phyloP scores from a whole-genome alignment of 208 protist species.

The Acanthamoeba healyi region DNA sequence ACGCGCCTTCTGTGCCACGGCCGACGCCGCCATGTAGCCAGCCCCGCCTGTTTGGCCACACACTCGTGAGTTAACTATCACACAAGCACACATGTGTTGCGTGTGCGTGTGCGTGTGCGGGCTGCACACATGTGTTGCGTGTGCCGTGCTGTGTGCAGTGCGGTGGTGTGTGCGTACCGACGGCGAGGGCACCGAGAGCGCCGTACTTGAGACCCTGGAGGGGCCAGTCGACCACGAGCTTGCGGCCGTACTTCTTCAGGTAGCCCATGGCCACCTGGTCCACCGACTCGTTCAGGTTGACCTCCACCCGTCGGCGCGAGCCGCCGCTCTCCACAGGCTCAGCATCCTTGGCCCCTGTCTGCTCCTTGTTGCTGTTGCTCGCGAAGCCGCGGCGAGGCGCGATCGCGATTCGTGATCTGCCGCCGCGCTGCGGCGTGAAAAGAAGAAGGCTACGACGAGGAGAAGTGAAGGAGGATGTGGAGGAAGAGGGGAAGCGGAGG shows the following conservation, averaged over 20 bases:
- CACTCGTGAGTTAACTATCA: too few relatives aligned
- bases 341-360: neutral
- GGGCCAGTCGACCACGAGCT: neutral
- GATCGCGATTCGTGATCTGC: neutral
- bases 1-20: conserved; percentile 28
- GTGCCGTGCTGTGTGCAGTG: too few relatives aligned
- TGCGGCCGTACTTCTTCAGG: conserved; percentile 22
- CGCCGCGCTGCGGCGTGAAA: neutral
- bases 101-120: too few relatives aligned
- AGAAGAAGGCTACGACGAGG: neutral
- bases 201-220: conserved; percentile 36
- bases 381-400: neutral
- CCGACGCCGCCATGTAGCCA: conserved; percentile 24
- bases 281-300: neutral
- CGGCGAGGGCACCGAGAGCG: neutral
- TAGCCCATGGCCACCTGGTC: conserved; percentile 39
- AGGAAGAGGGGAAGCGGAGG: too few relatives aligned
- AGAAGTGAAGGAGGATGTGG: too few relatives aligned
- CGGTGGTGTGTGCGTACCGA: too few relatives aligned
- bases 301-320: neutral
- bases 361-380: neutral
- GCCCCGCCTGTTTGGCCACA: conserved; percentile 1
- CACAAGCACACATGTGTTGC: too few relatives aligned
- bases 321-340: neutral
- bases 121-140: too few relatives aligned